These are phyloP conservation scores for Rhododendron henanense DNA, from an alignment of 148 eudicot genomes.

Conservation along the genomic window DNA sequence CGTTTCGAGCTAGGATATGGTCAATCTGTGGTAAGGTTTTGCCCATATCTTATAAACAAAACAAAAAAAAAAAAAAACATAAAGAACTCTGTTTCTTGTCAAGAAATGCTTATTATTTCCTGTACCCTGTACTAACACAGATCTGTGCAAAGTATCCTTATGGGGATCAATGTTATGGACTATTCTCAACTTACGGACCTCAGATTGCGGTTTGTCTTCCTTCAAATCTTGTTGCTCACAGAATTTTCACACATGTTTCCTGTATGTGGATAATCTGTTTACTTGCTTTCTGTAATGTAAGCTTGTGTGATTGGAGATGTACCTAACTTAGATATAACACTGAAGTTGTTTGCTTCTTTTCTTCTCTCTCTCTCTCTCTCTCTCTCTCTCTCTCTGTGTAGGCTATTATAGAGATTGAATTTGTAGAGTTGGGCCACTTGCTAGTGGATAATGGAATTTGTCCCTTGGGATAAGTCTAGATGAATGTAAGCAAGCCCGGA, in stretches of 20 bases:
- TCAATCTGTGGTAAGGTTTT: slow-evolving; percentile 53
- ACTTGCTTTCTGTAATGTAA: background rate
- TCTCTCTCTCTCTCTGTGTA: background rate
- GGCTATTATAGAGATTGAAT: background rate
- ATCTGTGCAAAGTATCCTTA: slow-evolving; percentile 49
- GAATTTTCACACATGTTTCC: background rate
- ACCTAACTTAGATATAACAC: background rate
- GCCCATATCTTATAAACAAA: background rate
- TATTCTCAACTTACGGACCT: slow-evolving; percentile 52
- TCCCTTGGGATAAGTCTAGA: background rate
- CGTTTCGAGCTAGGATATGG: slow-evolving; percentile 61
- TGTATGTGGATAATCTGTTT: background rate
- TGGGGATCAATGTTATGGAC: slow-evolving; percentile 49
- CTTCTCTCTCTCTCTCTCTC: too few species aligned
- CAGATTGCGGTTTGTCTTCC: slow-evolving; percentile 48
- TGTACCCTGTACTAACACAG: slow-evolving; percentile 23
- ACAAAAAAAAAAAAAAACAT: background rate
- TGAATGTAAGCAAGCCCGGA: background rate
- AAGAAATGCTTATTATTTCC: background rate
- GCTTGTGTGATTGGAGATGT: background rate
- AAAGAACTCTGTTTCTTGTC: background rate
- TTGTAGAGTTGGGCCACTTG: background rate
- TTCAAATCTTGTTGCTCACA: slow-evolving; percentile 3
- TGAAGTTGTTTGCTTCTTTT: background rate
- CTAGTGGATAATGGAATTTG: background rate